Evolutionary conservation across 2,329 filamentous ascomycete species (phyloP).

Genomic region (Phyllosticta paracitricarpa): DNA sequence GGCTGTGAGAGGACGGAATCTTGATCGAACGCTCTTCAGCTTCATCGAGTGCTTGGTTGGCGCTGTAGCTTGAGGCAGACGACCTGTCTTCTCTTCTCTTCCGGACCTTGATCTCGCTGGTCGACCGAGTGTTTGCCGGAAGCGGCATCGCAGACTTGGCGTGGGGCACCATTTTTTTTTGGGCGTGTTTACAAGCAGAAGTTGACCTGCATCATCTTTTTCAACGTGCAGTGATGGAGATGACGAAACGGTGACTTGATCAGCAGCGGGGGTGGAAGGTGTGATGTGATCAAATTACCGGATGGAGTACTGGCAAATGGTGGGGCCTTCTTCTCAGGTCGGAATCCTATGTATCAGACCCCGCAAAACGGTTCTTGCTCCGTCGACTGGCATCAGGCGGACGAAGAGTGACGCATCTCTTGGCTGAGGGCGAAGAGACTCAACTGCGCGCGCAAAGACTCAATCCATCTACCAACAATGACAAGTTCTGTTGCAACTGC

Average conservation of each 20-base stretch:
- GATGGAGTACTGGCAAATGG: not conserved
- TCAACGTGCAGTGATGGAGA: not conserved
- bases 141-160: slow-evolving; percentile 3
- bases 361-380: not conserved
- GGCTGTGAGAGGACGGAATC: not conserved
- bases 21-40: not conserved
- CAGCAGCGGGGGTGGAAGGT: not conserved
- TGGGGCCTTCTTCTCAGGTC: not conserved
- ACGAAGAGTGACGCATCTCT: not conserved
- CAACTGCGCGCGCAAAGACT: not conserved
- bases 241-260: not conserved
- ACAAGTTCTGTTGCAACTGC: not conserved
- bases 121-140: slow-evolving; percentile 5
- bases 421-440: not conserved
- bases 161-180: slow-evolving; percentile 6
- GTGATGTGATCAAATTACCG: not conserved
- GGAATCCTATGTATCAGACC: not conserved
- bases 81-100: slow-evolving; percentile 9
- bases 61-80: slow-evolving; percentile 1
- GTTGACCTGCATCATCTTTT: not conserved
- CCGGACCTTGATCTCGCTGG: slow-evolving; percentile 9
- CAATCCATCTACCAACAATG: not conserved
- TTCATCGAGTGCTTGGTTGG: not conserved
- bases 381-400: not conserved
- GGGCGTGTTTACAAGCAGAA: not conserved